Evolutionary conservation across 306 rosid genomes (phyloP).

Genomic region (Sicyos baderoa): DNA sequence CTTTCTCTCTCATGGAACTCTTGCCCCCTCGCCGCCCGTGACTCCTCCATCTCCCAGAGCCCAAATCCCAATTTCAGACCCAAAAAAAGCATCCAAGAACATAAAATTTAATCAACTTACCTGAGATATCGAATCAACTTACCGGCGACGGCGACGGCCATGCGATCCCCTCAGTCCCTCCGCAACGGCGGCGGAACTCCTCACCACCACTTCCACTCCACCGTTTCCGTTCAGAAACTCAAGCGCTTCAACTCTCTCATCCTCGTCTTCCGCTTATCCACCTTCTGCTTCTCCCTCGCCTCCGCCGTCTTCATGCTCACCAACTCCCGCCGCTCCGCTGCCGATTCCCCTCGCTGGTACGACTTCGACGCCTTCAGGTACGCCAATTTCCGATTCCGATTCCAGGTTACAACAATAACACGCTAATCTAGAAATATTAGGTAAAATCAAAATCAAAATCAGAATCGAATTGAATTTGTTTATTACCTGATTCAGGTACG

Average conservation of each 20-base stretch:
- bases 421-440: not conserved
- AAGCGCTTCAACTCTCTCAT: conserved; percentile 74
- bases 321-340: conserved; percentile 43
- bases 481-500: conserved; percentile 38
- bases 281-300: conserved; percentile 74
- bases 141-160: conserved; percentile 24
- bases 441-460: not conserved
- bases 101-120: not conserved
- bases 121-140: not conserved
- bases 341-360: conserved; percentile 68
- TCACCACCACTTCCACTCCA: conserved; percentile 60
- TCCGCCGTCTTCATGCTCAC: conserved; percentile 85
- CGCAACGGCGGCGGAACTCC: conserved; percentile 48
- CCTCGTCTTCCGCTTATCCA: conserved; percentile 61
- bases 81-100: not conserved
- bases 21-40: conserved; percentile 34
- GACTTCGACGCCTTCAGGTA: conserved; percentile 92
- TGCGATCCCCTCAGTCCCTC: conserved; percentile 64
- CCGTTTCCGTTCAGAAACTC: conserved; percentile 76
- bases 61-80: conserved; percentile 1
- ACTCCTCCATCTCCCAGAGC: conserved; percentile 21
- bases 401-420: not conserved
- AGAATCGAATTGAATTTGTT: not conserved
- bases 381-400: not conserved
- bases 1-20: conserved; percentile 25